Percentiles rank a stretch among this genome's conserved stretches.
phyloP scores from a whole-genome alignment of 2,329 filamentous ascomycete genomes.

The Penicillium sp. region DNA sequence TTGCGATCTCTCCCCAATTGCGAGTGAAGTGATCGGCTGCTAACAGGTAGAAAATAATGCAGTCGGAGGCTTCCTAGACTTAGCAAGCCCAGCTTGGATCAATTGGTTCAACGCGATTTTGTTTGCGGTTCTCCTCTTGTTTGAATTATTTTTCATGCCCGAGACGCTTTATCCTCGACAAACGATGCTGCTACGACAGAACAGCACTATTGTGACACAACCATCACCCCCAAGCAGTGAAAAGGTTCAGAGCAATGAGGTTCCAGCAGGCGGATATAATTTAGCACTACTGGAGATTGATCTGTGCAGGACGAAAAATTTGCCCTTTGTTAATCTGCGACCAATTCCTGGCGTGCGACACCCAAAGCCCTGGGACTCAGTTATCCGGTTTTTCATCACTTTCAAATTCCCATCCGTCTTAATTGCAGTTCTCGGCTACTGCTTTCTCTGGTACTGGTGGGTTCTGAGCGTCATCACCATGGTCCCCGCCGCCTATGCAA shows the following conservation, averaged over 20 bases:
- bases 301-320: constrained; percentile 36
- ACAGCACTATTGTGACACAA: neutral
- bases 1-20: neutral
- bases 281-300: constrained; percentile 5
- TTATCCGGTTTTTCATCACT: constrained; percentile 43
- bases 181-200: constrained; percentile 40
- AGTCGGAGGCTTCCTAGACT: constrained; percentile 49
- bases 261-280: neutral
- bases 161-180: constrained; percentile 54
- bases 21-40: neutral
- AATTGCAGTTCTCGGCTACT: constrained; percentile 45
- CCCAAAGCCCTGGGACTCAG: constrained; percentile 44
- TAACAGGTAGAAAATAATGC: neutral
- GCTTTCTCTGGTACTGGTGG: constrained; percentile 55
- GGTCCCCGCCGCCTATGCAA: constrained; percentile 48
- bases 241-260: constrained; percentile 9
- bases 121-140: constrained; percentile 44
- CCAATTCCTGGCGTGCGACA: constrained; percentile 49
- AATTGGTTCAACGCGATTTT: constrained; percentile 52
- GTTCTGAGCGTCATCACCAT: constrained; percentile 49
- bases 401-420: constrained; percentile 45
- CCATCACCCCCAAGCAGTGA: constrained; percentile 20
- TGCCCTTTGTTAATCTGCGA: constrained; percentile 42
- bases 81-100: constrained; percentile 47
- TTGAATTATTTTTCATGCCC: constrained; percentile 48